phyloP scores from a whole-genome alignment of 2,329 filamentous ascomycete genomes.

The Nothophoma quercina region DNA sequence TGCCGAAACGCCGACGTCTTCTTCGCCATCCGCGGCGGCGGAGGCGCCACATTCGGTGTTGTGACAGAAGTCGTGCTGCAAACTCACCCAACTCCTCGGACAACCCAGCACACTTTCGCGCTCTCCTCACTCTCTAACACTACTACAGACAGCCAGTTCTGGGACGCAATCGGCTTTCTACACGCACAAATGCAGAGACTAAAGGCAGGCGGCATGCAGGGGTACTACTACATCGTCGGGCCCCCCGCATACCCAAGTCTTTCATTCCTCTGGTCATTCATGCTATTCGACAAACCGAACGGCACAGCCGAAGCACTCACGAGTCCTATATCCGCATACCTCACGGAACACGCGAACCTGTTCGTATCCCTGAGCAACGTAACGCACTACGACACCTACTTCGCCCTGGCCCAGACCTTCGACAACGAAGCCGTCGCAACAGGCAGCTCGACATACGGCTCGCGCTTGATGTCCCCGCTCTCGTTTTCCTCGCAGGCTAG shows the following conservation, averaged over 20 bases:
- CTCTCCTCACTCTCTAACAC: slow-evolving; percentile 17
- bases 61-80: slow-evolving; percentile 35
- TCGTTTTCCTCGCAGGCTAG: no score
- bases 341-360: slow-evolving; percentile 8
- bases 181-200: slow-evolving; percentile 33
- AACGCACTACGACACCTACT: slow-evolving; percentile 22
- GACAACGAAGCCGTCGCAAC: slow-evolving; percentile 34
- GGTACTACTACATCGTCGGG: slow-evolving; percentile 36
- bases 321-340: slow-evolving; percentile 24
- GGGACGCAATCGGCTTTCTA: slow-evolving; percentile 28
- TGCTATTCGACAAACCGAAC: slow-evolving; percentile 31
- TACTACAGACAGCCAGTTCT: slow-evolving; percentile 26
- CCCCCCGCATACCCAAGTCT: slow-evolving; percentile 24
- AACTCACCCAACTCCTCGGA: slow-evolving; percentile 40
- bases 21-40: slow-evolving; percentile 53
- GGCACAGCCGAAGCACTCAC: slow-evolving; percentile 29
- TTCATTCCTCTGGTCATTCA: slow-evolving; percentile 29
- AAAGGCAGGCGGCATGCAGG: slow-evolving; percentile 39
- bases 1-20: slow-evolving; percentile 46
- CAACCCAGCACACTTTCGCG: slow-evolving; percentile 24
- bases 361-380: slow-evolving; percentile 26
- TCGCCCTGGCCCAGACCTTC: slow-evolving; percentile 7
- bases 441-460: slow-evolving; percentile 29
- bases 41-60: slow-evolving; percentile 54
- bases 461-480: no score